Base-by-base conservation (phyloP, 192 early-diverging fungal genomes). In the Linnemannia schmuckeri region DNA sequence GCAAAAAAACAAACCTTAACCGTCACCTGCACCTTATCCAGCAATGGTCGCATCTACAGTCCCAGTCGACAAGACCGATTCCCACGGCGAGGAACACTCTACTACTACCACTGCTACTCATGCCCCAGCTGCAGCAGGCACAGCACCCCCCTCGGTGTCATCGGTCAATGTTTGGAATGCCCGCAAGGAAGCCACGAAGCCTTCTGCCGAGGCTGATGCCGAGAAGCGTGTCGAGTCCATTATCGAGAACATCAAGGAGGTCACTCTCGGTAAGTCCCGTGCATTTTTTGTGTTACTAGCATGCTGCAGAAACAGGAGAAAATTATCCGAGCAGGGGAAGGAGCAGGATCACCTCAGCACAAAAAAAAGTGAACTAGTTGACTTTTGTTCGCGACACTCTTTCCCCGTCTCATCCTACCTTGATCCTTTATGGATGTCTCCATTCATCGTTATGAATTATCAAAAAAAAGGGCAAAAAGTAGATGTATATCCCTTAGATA, bases 211-310 rank as follows among this genome's bases (percentile, higher is more conserved):
- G 37, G 37, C 68, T 18, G 80, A 81, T 1, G 85, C 79, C 33
- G 79, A 87, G 76, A 87, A 71, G 76, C 79, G 85, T 57, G 79
- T 87, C 40, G 85, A 87, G 71, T 74, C 85, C 15, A 78, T 87
- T 33, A 78, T 81, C 47, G 85, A 81, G 72, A 81, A 81, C 54
- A 87, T 87, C 74, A 87, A 87, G 54, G 85, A 78, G 55, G 80
- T 87, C 40, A 87, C 85, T 30, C 47, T 81, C 35, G 85, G 85
- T 87, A 87, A 75, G 78, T 68, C 2, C 8, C 3, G 17, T 10
- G 20, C 24, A 52, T 22, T 27, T 69, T n/a, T 27, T 40, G 33
- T 42, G 18, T 3, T 52, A 18, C 49, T 15, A 52, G 49, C 49
- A 52, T 20, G 49, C 49, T 37, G 37, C 37, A 37, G 37, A 22